Percentiles rank a stretch among this genome's conserved stretches.
Conservation (phyloP, 139 green algal genomes). For the Desmodesmus armatus region DNA sequence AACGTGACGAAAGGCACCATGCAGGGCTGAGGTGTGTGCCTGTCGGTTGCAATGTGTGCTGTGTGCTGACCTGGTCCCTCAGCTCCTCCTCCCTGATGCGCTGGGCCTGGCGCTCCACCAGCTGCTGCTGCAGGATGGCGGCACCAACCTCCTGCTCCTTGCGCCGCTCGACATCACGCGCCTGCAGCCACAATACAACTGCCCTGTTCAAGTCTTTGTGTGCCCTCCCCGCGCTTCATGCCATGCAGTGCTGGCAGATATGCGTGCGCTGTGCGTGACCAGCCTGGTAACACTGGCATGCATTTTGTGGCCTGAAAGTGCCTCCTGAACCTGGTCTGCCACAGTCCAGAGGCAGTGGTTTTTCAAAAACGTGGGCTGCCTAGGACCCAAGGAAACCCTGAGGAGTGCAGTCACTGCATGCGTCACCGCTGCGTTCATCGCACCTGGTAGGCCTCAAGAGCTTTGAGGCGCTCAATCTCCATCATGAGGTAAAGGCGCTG, state of each 20-base stretch:
- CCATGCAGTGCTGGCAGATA: slow-evolving; percentile 59
- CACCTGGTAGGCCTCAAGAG: slow-evolving; percentile 46
- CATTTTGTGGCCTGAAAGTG: too few species aligned
- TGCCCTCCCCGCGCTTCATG: too few species aligned
- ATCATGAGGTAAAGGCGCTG: slow-evolving; percentile 82
- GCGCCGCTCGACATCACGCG: slow-evolving; percentile 72
- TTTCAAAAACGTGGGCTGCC: too few species aligned
- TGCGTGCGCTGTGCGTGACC: too few species aligned
- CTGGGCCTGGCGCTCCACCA: slow-evolving; percentile 72
- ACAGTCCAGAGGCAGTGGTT: too few species aligned
- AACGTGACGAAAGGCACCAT: too few species aligned
- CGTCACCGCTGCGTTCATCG: slow-evolving; percentile 4
- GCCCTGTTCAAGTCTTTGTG: too few species aligned
- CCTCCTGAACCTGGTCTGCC: too few species aligned
- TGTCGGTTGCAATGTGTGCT: neutral
- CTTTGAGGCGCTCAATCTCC: slow-evolving; percentile 83
- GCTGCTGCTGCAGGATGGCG: slow-evolving; percentile 83
- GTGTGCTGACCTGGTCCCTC: slow-evolving; percentile 61
- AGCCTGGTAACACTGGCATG: too few species aligned
- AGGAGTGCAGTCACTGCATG: too few species aligned
- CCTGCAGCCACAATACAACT: too few species aligned
- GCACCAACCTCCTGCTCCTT: slow-evolving; percentile 74
- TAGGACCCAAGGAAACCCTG: too few species aligned
- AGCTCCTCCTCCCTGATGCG: slow-evolving; percentile 71
- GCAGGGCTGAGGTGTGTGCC: neutral